Evolutionary conservation across 805 yeast genomes (phyloP).

Genomic region (Teunomyces cretensis): DNA sequence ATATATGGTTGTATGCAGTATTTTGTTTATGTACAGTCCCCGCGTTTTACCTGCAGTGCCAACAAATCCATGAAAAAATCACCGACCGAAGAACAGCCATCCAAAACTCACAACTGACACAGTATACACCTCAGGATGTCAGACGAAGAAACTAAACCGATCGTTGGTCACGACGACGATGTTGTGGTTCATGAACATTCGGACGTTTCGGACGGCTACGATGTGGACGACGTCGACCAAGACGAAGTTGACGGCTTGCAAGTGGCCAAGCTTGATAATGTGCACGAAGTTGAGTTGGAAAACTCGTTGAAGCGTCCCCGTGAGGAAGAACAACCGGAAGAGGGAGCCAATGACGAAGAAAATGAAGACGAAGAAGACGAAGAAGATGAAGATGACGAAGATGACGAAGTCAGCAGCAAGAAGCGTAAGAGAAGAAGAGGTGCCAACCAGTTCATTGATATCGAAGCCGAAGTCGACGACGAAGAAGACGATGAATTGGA

Average conservation of each 20-base stretch:
- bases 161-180: neutral
- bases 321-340: slow-evolving; percentile 16
- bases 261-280: slow-evolving; percentile 13
- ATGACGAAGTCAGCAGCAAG: slow-evolving; percentile 50
- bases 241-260: slow-evolving; percentile 13
- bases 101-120: neutral
- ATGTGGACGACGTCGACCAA: slow-evolving; percentile 3
- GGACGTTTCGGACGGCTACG: slow-evolving; percentile 1
- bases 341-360: slow-evolving; percentile 19
- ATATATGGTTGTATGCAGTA: too few species aligned
- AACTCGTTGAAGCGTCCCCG: slow-evolving; percentile 3
- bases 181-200: neutral
- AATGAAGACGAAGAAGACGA: slow-evolving; percentile 51
- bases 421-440: slow-evolving; percentile 47
- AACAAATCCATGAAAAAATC: neutral
- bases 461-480: slow-evolving; percentile 97
- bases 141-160: slow-evolving; percentile 3
- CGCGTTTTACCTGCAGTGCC: neutral
- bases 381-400: slow-evolving; percentile 52
- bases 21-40: neutral
- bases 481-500: slow-evolving; percentile 94
- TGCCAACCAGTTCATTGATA: slow-evolving; percentile 90
- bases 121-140: slow-evolving; percentile 1
- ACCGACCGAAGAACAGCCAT: neutral
- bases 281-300: slow-evolving; percentile 8